Percentiles rank a stretch among this genome's conserved stretches.
Evolutionary conservation across 2,329 filamentous ascomycete genomes (phyloP).

Genomic region (Tolypocladium tropicale): DNA sequence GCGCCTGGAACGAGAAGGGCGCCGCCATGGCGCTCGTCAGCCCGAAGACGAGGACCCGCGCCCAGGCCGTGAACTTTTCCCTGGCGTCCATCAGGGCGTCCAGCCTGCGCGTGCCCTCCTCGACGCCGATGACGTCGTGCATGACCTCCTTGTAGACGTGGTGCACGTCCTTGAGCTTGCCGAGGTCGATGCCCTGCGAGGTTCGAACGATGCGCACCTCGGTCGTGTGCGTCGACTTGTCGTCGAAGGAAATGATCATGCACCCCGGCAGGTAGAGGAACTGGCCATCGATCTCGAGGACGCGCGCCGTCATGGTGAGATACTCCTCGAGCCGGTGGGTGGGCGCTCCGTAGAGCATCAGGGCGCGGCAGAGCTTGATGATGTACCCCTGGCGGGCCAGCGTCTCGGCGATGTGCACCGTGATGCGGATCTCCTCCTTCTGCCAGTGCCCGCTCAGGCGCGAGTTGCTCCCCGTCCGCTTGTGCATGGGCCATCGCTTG

Average conservation of each 20-base stretch:
- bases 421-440: slow-evolving; percentile 35
- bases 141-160: slow-evolving; percentile 56
- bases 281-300: slow-evolving; percentile 77
- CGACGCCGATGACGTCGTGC: slow-evolving; percentile 47
- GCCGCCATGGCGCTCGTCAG: slow-evolving; percentile 62
- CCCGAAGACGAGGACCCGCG: slow-evolving; percentile 56
- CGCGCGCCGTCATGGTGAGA: slow-evolving; percentile 72
- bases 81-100: slow-evolving; percentile 43
- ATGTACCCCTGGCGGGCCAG: slow-evolving; percentile 74
- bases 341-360: slow-evolving; percentile 84
- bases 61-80: slow-evolving; percentile 41
- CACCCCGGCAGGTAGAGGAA: slow-evolving; percentile 84
- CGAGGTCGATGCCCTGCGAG: slow-evolving; percentile 47
- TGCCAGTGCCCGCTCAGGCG: slow-evolving; percentile 28
- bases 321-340: slow-evolving; percentile 87
- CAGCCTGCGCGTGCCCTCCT: slow-evolving; percentile 44
- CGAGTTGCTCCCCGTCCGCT: slow-evolving; percentile 24
- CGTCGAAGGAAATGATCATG: slow-evolving; percentile 88
- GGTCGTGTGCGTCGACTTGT: slow-evolving; percentile 53
- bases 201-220: slow-evolving; percentile 56
- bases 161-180: slow-evolving; percentile 50
- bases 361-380: slow-evolving; percentile 67
- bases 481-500: slow-evolving; percentile 25
- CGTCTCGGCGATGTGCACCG: slow-evolving; percentile 50
- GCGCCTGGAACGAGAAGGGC: slow-evolving; percentile 64